phyloP scores from a whole-genome alignment of 352 stramenopile genomes.

The Phytophthora lateralis region DNA sequence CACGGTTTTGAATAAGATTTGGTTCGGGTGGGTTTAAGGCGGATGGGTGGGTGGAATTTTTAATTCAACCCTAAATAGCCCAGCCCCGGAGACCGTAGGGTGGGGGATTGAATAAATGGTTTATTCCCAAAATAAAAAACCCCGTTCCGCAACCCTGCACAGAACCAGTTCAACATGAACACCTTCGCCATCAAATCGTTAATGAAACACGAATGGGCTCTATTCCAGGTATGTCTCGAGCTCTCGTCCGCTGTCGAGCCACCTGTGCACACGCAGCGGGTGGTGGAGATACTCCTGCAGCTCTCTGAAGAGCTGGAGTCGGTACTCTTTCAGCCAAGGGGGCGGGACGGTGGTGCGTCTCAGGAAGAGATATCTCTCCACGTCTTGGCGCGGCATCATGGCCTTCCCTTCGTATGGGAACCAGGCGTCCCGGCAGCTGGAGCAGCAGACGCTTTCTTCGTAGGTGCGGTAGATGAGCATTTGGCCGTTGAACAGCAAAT shows the following conservation, averaged over 20 bases:
- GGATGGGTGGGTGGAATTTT: no score
- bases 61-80: no score
- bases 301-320: constrained; percentile 23
- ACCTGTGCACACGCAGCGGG: constrained; percentile 22
- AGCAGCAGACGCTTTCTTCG: constrained; percentile 28
- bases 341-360: constrained; percentile 26
- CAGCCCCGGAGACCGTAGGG: no score
- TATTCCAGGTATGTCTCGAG: constrained; percentile 29
- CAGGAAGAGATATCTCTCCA: constrained; percentile 27
- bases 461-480: constrained; percentile 35
- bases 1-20: no score
- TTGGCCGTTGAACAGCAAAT: constrained; percentile 28
- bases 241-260: constrained; percentile 25
- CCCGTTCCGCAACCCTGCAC: no score
- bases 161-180: constrained; percentile 18
- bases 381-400: constrained; percentile 24
- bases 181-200: not conserved
- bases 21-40: no score
- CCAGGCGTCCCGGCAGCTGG: constrained; percentile 24
- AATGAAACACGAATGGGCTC: not conserved
- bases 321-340: constrained; percentile 29
- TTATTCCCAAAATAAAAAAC: no score
- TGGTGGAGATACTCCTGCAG: constrained; percentile 32
- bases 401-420: constrained; percentile 30
- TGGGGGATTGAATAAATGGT: no score